Base-by-base conservation (phyloP, 176 grass and related monocot species). In the Rhynchospora breviuscula region DNA sequence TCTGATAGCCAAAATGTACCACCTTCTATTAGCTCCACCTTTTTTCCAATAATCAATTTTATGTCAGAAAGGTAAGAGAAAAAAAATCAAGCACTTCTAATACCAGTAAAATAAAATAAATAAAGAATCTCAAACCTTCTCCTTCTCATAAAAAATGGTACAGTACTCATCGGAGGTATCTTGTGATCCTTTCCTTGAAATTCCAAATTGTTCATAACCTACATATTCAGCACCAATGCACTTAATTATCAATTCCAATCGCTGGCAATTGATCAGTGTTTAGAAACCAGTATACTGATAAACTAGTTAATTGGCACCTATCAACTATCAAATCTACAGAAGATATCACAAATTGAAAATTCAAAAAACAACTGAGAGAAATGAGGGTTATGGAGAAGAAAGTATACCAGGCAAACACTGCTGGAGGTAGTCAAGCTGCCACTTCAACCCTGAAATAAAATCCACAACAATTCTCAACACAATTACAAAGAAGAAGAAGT, bases 1-100 rank as follows among this genome's bases (percentile, higher is more conserved):
- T 98, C 93, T 29, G 96, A 98, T 69, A 98, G 85, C 96, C 96
- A 98, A 83, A 98, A 98, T 58, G 96, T 98, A 85, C 96, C 96
- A 46, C 96, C 96, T 95, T 98, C 96, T 29, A 94, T 87, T 89
- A 98, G 86, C 78, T 98, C 96, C 74, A 98, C 91, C 96, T 98
- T 91, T 53, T 86, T 91, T 80, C 29, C 88, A 91, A 89, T 21
- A 64, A 15, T 56, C 26, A 57, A 19, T 14, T 65, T 12, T 14
- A 83, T 22, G 60, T 63, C 79, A 81, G 58, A 63, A 81, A 62
- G 57, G 59, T 63, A 63, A 3, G 35, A 5, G 26, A 62, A 80
- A 60, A 21, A 3, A 18, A 78, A 58, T 78, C 43, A 10, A 29
- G n/a, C 56, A 17, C 52, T 29, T 63, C 51, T 57, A 11, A 25